These are phyloP conservation scores for Hyaloperonospora arabidopsidis DNA, from an alignment of 352 stramenopile genomes.

Conservation along the genomic window DNA sequence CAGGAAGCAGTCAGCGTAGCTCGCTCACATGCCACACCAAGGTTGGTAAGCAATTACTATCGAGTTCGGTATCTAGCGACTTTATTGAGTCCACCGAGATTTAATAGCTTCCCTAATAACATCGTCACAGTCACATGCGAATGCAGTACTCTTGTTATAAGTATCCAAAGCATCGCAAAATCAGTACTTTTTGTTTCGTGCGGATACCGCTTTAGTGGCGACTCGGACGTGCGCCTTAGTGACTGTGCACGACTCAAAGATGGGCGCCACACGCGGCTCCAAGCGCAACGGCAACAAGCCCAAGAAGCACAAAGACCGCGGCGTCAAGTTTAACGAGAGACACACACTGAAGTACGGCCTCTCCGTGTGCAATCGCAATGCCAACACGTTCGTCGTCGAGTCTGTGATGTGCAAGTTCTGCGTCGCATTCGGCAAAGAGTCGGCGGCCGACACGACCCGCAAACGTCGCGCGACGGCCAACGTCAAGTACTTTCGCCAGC, in stretches of 20 bases:
- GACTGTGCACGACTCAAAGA: background rate
- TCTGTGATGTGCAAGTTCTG: constrained; percentile 74
- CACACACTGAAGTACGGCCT: constrained; percentile 65
- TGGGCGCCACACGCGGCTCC: constrained; percentile 21
- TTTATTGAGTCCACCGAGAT: no score
- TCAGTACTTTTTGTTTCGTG: no score
- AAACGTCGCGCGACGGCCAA: constrained; percentile 59
- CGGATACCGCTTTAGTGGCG: no score
- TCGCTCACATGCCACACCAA: no score
- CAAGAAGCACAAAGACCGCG: constrained; percentile 56
- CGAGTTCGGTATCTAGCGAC: no score
- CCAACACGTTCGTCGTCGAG: constrained; percentile 42
- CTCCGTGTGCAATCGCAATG: constrained; percentile 52
- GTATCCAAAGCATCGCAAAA: no score
- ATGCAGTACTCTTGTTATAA: no score
- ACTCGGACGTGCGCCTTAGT: no score
- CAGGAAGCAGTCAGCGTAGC: constrained; percentile 9
- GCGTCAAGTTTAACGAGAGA: constrained; percentile 59
- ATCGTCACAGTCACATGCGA: no score
- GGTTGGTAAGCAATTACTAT: no score
- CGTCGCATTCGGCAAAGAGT: constrained; percentile 62
- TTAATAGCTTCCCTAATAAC: no score
- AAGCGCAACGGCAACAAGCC: constrained; percentile 19
- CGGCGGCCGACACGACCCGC: constrained; percentile 35
- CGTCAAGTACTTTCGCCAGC: constrained; percentile 67